Conservation (phyloP, 495 filamentous ascomycete genomes). For the Chlorociboria aeruginascens region DNA sequence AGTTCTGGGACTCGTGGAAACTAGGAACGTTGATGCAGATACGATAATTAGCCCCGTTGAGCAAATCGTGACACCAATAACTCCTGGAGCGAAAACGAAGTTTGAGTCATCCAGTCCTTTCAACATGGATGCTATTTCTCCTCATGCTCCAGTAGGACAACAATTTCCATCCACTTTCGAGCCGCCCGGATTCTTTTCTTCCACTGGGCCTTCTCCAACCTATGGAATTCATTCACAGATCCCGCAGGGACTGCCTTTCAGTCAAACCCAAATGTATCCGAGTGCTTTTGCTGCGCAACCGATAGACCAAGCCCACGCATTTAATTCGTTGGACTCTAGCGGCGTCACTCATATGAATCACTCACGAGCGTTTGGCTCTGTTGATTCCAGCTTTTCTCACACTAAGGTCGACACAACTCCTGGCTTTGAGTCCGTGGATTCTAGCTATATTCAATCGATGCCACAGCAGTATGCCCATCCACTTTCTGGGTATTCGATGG, state of each 20-base stretch:
- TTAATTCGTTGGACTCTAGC: slow-evolving; percentile 7
- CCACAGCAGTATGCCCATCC: slow-evolving; percentile 4
- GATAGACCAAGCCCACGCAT: slow-evolving; percentile 10
- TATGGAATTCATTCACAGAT: slow-evolving; percentile 8
- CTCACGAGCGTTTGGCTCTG: slow-evolving; percentile 1
- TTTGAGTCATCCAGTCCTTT: slow-evolving; percentile 14
- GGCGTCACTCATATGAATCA: slow-evolving; percentile 8
- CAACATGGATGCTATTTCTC: slow-evolving; percentile 13
- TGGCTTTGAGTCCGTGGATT: slow-evolving; percentile 6
- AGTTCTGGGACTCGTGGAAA: slow-evolving; percentile 60
- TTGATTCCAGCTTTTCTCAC: slow-evolving; percentile 8
- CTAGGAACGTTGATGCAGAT: slow-evolving; percentile 42
- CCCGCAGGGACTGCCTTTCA: slow-evolving; percentile 4
- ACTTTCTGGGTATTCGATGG: slow-evolving; percentile 5
- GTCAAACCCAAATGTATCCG: slow-evolving; percentile 9
- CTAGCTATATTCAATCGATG: slow-evolving; percentile 4
- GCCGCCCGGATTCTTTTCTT: slow-evolving; percentile 4
- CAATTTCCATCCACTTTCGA: slow-evolving; percentile 10
- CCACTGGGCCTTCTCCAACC: background rate
- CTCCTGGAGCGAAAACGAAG: slow-evolving; percentile 9
- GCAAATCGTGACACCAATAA: slow-evolving; percentile 24
- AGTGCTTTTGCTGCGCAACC: slow-evolving; percentile 1
- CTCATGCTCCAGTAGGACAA: slow-evolving; percentile 8
- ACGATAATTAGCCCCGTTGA: slow-evolving; percentile 54
- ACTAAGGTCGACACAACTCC: slow-evolving; percentile 9